These are phyloP conservation scores for Mycena crocata DNA, from an alignment of 768 basidiomycete genomes.

Conservation along the genomic window DNA sequence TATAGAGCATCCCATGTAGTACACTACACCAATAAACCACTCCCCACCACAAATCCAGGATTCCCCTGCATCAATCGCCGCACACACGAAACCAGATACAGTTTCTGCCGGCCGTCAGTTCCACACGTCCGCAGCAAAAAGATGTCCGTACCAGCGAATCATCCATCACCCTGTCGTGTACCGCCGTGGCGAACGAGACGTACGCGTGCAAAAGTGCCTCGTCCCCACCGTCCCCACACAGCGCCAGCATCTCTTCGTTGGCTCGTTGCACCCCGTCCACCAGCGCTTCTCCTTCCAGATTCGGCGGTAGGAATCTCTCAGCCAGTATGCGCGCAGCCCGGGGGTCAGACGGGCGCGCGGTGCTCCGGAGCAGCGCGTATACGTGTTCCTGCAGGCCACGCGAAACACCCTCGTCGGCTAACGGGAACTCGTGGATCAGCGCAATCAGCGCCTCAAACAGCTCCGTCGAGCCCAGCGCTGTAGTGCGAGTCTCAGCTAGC, in stretches of 20 bases:
- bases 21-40: no score
- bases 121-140: constrained; percentile 10
- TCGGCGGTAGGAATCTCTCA: constrained; percentile 45
- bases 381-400: constrained; percentile 47
- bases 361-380: constrained; percentile 48
- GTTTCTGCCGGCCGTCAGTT: constrained; percentile 52
- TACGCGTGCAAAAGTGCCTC: constrained; percentile 52
- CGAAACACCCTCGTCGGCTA: constrained; percentile 45
- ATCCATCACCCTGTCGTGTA: constrained; percentile 58
- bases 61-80: constrained; percentile 17
- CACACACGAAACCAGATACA: constrained; percentile 57
- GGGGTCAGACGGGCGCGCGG: constrained; percentile 47
- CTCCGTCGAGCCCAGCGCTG: constrained; percentile 56
- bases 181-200: constrained; percentile 65
- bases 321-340: constrained; percentile 52
- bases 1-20: no score
- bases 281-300: constrained; percentile 45
- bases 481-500: not conserved
- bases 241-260: constrained; percentile 51
- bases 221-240: constrained; percentile 39
- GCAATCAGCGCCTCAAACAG: constrained; percentile 54
- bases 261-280: constrained; percentile 53
- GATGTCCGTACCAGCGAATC: constrained; percentile 56
- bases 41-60: no score
- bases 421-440: constrained; percentile 50